These are phyloP conservation scores for Umbelopsis vinacea DNA, from an alignment of 192 early-diverging fungal species.

Conservation along the genomic window DNA sequence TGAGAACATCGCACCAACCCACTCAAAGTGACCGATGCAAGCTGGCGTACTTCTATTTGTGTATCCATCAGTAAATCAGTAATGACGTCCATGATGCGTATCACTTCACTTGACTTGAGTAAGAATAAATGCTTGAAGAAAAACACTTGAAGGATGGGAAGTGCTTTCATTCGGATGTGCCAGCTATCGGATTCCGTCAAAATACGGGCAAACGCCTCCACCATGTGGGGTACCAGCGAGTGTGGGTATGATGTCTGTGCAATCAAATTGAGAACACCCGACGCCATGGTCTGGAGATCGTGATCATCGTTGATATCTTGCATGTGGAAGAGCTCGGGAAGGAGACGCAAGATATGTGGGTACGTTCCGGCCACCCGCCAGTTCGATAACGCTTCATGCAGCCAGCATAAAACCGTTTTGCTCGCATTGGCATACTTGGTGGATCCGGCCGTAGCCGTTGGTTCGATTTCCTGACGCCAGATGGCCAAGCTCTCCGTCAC, in stretches of 20 bases:
- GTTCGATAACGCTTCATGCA: constrained; percentile 56
- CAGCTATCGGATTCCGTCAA: constrained; percentile 64
- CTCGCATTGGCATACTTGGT: constrained; percentile 75
- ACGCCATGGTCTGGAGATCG: constrained; percentile 68
- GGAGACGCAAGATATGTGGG: constrained; percentile 54
- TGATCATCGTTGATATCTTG: constrained; percentile 72
- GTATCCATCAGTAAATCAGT: constrained; percentile 73
- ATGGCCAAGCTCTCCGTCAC: constrained; percentile 38
- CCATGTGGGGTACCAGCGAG: constrained; percentile 47
- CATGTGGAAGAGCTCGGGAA: constrained; percentile 70
- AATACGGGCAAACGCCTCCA: constrained; percentile 62
- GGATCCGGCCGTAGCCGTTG: constrained; percentile 42
- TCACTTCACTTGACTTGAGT: constrained; percentile 60
- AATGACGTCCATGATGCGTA: constrained; percentile 71
- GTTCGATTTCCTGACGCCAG: constrained; percentile 45
- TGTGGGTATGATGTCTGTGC: constrained; percentile 59
- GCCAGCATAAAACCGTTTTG: constrained; percentile 78
- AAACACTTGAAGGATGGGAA: constrained; percentile 86
- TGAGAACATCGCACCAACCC: constrained; percentile 82
- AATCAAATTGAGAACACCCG: constrained; percentile 53
- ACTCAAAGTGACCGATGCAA: constrained; percentile 75
- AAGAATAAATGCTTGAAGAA: constrained; percentile 85
- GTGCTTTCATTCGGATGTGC: constrained; percentile 79
- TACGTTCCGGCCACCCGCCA: constrained; percentile 60
- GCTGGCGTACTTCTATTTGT: constrained; percentile 87